Percentiles rank a stretch among this genome's conserved stretches.
Evolutionary conservation across 31 red algal species (phyloP).

Genomic region (Odonthalia washingtoniensis): DNA sequence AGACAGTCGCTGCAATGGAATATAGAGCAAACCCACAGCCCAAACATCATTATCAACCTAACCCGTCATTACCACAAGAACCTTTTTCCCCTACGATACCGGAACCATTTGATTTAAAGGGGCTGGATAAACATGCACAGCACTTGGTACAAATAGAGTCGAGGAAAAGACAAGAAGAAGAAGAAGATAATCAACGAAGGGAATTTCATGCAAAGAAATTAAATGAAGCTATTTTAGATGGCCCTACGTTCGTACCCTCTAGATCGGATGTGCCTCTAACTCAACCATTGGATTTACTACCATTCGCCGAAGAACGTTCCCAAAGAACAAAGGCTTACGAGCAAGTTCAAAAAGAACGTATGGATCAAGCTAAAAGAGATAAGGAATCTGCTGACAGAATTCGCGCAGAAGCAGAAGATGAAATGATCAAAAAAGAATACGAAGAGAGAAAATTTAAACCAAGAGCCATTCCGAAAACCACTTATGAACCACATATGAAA

Average conservation of each 20-base stretch:
- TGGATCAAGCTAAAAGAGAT: slow-evolving; percentile 38
- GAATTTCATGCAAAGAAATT: slow-evolving; percentile 28
- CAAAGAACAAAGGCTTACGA: slow-evolving; percentile 58
- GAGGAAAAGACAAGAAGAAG: slow-evolving; percentile 10
- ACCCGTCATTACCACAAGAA: background rate
- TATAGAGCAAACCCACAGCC: background rate
- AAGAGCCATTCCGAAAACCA: slow-evolving; percentile 52
- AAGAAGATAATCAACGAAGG: slow-evolving; percentile 28
- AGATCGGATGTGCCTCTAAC: slow-evolving; percentile 12
- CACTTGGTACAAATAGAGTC: slow-evolving; percentile 22
- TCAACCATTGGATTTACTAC: slow-evolving; percentile 42
- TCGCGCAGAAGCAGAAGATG: slow-evolving; percentile 28
- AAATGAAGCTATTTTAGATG: slow-evolving; percentile 48
- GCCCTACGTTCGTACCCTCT: slow-evolving; percentile 59
- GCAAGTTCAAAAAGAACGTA: slow-evolving; percentile 41
- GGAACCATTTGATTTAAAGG: slow-evolving; percentile 45
- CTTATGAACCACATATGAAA: slow-evolving; percentile 45
- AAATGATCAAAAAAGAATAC: slow-evolving; percentile 33
- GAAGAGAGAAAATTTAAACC: slow-evolving; percentile 47
- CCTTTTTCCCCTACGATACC: slow-evolving; percentile 9
- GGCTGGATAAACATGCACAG: slow-evolving; percentile 43
- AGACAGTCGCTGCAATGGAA: background rate
- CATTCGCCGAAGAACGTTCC: slow-evolving; percentile 40
- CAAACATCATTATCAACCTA: background rate
- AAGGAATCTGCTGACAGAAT: slow-evolving; percentile 12